These are phyloP conservation scores for Solanum chiquidenum DNA, from an alignment of 257 asterid species.

Conservation along the genomic window DNA sequence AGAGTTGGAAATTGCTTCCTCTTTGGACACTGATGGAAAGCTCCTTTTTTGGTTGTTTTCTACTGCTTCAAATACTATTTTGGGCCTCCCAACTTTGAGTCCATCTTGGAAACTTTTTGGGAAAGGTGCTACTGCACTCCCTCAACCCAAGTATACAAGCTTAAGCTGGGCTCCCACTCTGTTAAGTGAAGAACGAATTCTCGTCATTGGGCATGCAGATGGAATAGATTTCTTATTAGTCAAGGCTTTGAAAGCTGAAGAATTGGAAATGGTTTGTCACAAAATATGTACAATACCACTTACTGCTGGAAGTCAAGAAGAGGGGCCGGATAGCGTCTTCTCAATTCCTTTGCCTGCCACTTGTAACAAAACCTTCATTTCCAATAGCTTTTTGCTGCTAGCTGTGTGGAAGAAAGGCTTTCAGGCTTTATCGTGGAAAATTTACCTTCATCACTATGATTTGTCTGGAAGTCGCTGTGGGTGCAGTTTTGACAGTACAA, in stretches of 20 bases:
- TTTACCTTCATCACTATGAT: conserved; percentile 46
- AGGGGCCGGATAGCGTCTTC: conserved; percentile 45
- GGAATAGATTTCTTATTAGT: conserved; percentile 67
- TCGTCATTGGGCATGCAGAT: conserved; percentile 65
- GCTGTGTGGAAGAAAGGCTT: conserved; percentile 66
- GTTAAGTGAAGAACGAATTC: conserved; percentile 37
- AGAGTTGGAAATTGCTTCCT: conserved; percentile 68
- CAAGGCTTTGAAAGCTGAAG: conserved; percentile 26
- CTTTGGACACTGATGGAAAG: conserved; percentile 63
- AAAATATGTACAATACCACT: conserved; percentile 50
- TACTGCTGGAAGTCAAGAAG: conserved; percentile 23
- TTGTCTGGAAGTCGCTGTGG: conserved; percentile 22
- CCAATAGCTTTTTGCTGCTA: conserved; percentile 58
- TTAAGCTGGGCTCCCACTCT: conserved; percentile 77
- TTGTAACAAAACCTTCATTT: conserved; percentile 34
- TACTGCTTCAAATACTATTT: conserved; percentile 37
- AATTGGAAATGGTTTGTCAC: conserved; percentile 28
- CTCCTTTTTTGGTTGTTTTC: conserved; percentile 75
- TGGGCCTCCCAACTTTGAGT: conserved; percentile 51
- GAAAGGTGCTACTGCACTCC: conserved; percentile 20
- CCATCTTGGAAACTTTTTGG: conserved; percentile 60
- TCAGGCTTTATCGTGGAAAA: conserved; percentile 79
- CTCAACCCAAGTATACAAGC: conserved; percentile 52
- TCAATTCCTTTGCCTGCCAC: conserved; percentile 55
- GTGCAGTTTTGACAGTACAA: conserved; percentile 11